Evolutionary conservation across 148 eudicot species (phyloP).

Genomic region (Chenopodium suecicum): DNA sequence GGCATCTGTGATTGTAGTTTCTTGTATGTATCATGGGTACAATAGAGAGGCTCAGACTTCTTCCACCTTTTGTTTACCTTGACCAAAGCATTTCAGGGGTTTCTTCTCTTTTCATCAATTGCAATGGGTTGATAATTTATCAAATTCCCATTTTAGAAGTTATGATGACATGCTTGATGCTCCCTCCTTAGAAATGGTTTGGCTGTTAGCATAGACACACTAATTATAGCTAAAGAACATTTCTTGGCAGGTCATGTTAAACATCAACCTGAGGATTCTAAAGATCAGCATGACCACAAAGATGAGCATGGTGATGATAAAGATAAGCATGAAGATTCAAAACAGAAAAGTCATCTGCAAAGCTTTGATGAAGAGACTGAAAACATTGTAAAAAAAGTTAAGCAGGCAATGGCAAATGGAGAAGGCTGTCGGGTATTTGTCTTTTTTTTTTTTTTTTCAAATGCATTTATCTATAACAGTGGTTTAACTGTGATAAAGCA

Average conservation of each 20-base stretch:
- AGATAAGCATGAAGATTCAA: constrained; percentile 51
- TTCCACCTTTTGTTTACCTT: not conserved
- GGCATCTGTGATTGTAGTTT: not conserved
- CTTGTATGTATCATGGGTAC: constrained; percentile 2
- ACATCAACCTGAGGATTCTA: constrained; percentile 16
- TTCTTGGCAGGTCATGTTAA: constrained; percentile 32
- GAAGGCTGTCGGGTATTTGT: constrained; percentile 94
- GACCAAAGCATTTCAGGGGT: not conserved
- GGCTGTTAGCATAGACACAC: not conserved
- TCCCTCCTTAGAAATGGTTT: not conserved
- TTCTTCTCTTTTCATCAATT: not conserved
- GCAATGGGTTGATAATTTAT: not conserved
- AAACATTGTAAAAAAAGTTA: constrained; percentile 73
- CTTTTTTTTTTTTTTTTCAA: constrained; percentile 6
- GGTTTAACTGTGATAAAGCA: constrained; percentile 8
- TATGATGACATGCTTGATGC: not conserved
- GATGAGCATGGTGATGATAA: constrained; percentile 42
- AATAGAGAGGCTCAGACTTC: not conserved
- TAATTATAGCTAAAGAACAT: constrained; percentile 15
- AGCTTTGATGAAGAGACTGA: constrained; percentile 86
- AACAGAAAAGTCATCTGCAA: constrained; percentile 59
- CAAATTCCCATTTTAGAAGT: not conserved
- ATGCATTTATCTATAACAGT: not conserved
- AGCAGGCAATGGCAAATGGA: constrained; percentile 68
- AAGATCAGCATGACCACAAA: constrained; percentile 26